phyloP scores from a whole-genome alignment of 345 rosid genomes.

The Populus tremula region DNA sequence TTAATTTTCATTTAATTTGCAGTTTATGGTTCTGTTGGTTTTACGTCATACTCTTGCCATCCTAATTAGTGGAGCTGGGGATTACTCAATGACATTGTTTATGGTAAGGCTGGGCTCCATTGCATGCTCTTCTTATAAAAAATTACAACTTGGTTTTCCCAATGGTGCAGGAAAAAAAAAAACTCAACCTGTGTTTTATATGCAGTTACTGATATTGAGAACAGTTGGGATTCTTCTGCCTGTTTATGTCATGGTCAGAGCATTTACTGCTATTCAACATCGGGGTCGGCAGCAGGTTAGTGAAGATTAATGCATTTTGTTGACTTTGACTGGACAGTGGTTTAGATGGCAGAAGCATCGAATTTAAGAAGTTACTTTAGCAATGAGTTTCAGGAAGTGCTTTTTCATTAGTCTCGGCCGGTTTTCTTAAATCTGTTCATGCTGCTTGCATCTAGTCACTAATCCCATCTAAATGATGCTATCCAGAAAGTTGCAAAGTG shows the following conservation, averaged over 20 bases:
- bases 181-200: neutral
- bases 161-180: neutral
- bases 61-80: constrained; percentile 46
- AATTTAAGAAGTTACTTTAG: neutral
- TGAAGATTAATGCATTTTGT: neutral
- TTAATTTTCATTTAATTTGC: constrained; percentile 20
- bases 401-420: neutral
- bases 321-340: neutral
- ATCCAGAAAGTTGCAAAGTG: neutral
- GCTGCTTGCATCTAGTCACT: neutral
- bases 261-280: constrained; percentile 44
- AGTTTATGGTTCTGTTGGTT: constrained; percentile 72
- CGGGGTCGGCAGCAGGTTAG: constrained; percentile 46
- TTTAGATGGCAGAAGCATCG: neutral
- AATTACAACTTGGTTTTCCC: neutral
- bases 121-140: neutral
- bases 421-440: neutral
- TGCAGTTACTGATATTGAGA: constrained; percentile 56
- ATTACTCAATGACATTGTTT: constrained; percentile 53
- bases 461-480: neutral
- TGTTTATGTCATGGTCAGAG: constrained; percentile 51
- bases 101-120: constrained; percentile 38
- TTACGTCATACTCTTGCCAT: constrained; percentile 70
- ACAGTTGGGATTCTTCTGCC: constrained; percentile 66
- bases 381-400: neutral